A percentile compares a stretch with the other conserved stretches of the same genome.
These are phyloP conservation scores for Hapsidospora chrysogenum DNA, from an alignment of 495 filamentous ascomycete species.

Conservation along the genomic window DNA sequence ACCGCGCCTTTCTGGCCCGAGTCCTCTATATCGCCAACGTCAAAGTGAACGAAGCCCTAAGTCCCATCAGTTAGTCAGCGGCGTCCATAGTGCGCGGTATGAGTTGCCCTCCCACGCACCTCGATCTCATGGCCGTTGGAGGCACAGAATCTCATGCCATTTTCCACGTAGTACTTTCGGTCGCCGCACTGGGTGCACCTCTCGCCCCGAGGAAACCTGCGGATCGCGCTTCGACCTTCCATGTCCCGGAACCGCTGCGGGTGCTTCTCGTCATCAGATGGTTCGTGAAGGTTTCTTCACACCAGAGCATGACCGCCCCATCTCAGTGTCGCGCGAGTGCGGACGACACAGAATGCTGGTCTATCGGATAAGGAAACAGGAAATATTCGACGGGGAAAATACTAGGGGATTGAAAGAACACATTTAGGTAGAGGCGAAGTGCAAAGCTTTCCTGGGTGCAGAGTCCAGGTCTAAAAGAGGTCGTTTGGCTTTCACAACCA, in stretches of 20 bases:
- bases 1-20: constrained; percentile 45
- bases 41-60: constrained; percentile 35
- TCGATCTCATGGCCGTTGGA: constrained; percentile 37
- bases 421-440: no score
- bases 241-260: background rate
- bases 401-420: no score
- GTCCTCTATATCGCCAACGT: constrained; percentile 56
- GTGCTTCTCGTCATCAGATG: background rate
- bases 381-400: no score
- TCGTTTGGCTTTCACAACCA: no score
- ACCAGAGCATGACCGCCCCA: no score
- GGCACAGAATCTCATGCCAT: constrained; percentile 32
- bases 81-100: no score
- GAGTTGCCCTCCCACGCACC: constrained; percentile 14
- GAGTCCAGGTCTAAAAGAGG: no score
- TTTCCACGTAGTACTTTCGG: constrained; percentile 28
- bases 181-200: constrained; percentile 31
- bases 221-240: constrained; percentile 1
- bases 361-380: no score
- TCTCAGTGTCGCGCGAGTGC: no score
- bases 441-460: no score
- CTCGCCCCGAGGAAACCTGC: constrained; percentile 21
- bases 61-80: background rate
- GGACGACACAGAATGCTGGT: no score
- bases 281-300: no score